Conservation (phyloP, 345 rosid genomes). For the Hibiscus trionum region DNA sequence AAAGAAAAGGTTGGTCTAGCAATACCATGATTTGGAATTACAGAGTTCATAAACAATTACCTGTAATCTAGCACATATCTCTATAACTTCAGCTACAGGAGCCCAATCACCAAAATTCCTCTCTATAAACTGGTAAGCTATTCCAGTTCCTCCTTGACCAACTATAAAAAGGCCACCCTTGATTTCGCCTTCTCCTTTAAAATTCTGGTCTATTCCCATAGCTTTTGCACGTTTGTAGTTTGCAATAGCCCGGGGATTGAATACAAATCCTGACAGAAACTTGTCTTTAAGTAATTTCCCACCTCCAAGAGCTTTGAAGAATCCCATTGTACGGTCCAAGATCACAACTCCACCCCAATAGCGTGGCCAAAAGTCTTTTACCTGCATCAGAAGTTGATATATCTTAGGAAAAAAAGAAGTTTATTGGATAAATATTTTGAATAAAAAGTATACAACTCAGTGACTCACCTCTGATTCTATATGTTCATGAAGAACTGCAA, state of each 20-base stretch:
- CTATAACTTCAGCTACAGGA: conserved; percentile 46
- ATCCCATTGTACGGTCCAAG: conserved; percentile 41
- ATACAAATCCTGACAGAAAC: conserved; percentile 51
- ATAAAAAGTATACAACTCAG: not conserved
- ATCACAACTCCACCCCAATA: conserved; percentile 58
- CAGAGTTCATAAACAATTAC: conserved; percentile 8
- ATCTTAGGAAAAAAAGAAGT: conserved; percentile 3
- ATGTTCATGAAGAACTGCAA: conserved; percentile 58
- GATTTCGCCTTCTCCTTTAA: conserved; percentile 58
- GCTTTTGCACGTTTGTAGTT: conserved; percentile 62
- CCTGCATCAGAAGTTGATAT: conserved; percentile 20
- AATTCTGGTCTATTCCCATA: conserved; percentile 36
- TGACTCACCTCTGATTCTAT: conserved; percentile 46
- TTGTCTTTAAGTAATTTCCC: conserved; percentile 54
- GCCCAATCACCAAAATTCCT: conserved; percentile 72
- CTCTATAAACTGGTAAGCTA: conserved; percentile 60
- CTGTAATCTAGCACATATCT: conserved; percentile 44
- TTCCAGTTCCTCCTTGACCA: conserved; percentile 46
- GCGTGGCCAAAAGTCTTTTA: conserved; percentile 62
- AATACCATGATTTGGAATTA: conserved; percentile 8
- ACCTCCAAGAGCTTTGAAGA: conserved; percentile 63
- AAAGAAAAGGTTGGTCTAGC: conserved; percentile 10
- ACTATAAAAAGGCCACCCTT: conserved; percentile 57
- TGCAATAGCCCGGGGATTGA: conserved; percentile 58
- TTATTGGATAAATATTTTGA: conserved; percentile 6